Evolutionary conservation across 305 asterid genomes (phyloP), one percentile per base, ranked within the genome.

Genomic region (Ajuga reptans): DNA sequence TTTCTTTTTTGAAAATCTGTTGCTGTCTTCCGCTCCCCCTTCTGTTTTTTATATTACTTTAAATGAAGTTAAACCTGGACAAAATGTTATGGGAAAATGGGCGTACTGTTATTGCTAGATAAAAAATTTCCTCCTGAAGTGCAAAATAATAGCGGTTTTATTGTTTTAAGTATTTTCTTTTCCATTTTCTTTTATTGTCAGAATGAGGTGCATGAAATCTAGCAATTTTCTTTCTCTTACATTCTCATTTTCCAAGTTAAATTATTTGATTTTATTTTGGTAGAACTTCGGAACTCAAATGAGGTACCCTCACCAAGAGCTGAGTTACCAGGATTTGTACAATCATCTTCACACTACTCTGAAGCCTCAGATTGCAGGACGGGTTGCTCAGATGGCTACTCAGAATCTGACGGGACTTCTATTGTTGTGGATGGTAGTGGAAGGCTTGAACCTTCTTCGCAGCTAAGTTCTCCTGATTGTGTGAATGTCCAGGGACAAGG

Each of bases 391-490:
- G 83, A 78, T 61, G 80, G 78, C 59, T 72, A 73, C 31, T 73
- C 80, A 60, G 87, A 81, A 69, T 79, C 80, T 29, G 76, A 70
- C 59, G 85, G 81, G 68, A 79, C 76, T 68, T 79, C 83, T 62
- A 29, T 68, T 3, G 58, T 61, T 62, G 64, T 36, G 63, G 73
- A 77, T 42, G 72, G 76, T 64, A 74, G 68, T 64, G 75, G 68
- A 68, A 78, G 75, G 68, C 70, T 54, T 10, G 83, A 81, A 60
- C 51, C 83, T 39, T 56, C 74, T 66, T 24, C 70, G 47, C 81
- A 68, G 49, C 57, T 57, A 34, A 77, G 71, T 61, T 74, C 82
- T 71, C 68, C 76, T 79, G 85, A 85, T 46, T 64, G 83, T 82
- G 57, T 49, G 29, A 53, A 79, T 29, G 73, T 43, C 66, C 86